Base-by-base conservation (phyloP, 1,139 yeast species). In the Yamadazyma triangularis region DNA sequence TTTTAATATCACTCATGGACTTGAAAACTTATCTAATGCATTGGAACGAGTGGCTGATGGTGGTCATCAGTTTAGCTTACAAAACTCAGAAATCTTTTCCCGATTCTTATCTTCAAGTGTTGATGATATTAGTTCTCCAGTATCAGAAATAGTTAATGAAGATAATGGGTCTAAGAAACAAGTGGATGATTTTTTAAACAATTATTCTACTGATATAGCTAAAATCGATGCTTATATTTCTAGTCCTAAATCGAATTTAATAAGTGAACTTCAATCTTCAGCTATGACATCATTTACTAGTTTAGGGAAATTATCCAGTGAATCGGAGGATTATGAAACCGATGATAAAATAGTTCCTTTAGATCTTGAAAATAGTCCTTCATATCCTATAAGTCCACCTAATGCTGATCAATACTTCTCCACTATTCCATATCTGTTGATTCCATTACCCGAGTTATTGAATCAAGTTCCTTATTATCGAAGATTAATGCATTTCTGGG, bases 401-500 rank as follows among this genome's bases (percentile, higher is more conserved):
- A 12, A 13, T 10, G 16, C 11, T n/a, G 15, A 8, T 12, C 13
- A 30, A n/a, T 24, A 18, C 12, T 24, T 35, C 3, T 39, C 38
- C 8, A 18, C 44, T 2, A 44, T 77, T 9, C 83, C 83, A 1
- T 63, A 70, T 1, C 70, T 71, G 27, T 49, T 79, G 4, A 47
- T 60, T 8, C 82, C 81, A 3, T 53, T 78, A 13, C 87, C 88
- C 0, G 79, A 77, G 35, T 50, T 77, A 9, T 55, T 80, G 18
- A 53, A 73, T 9, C 70, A 70, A 33, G 80, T 77, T 3, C 82
- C 85, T 1, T 70, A 66, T 40, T 77, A 78, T 47, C 58, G 77
- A 24, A 73, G 73, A 33, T 59, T 79, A 14, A 76, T 83, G 58
- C 77, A 77, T 40, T 79, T 78, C 44, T 84, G 76, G 65, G 58